A percentile compares a stretch with the other conserved stretches of the same genome.
Evolutionary conservation across 768 basidiomycete species (phyloP).

Genomic region (Hypholoma sublateritium): DNA sequence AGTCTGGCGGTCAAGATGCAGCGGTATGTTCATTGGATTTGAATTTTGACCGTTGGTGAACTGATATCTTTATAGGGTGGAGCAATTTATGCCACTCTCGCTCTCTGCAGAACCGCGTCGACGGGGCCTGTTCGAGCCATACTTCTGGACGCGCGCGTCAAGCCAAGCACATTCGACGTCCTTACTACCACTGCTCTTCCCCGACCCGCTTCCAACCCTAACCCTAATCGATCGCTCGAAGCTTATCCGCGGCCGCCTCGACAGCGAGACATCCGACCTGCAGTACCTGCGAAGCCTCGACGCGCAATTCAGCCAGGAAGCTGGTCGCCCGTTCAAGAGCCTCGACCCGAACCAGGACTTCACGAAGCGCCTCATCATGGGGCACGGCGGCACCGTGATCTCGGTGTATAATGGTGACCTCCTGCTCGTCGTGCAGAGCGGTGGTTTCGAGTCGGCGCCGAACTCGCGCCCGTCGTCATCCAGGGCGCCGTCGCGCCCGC

Average conservation of each 20-base stretch:
- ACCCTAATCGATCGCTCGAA: conserved; percentile 67
- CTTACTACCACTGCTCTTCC: conserved; percentile 74
- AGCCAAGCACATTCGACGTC: conserved; percentile 48
- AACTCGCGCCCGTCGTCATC: conserved; percentile 59
- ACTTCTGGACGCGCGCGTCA: conserved; percentile 62
- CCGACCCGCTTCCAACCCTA: conserved; percentile 68
- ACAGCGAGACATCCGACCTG: conserved; percentile 64
- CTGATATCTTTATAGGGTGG: conserved; percentile 45
- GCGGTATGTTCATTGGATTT: conserved; percentile 42
- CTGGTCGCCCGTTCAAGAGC: conserved; percentile 30
- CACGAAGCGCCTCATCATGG: conserved; percentile 38
- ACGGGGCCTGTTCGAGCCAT: conserved; percentile 75
- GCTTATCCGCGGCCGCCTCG: conserved; percentile 65
- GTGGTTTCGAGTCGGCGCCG: conserved; percentile 42
- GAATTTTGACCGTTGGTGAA: background rate
- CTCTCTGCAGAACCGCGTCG: conserved; percentile 72
- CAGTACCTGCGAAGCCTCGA: conserved; percentile 59
- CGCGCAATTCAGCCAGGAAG: conserved; percentile 40
- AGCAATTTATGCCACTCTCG: conserved; percentile 79
- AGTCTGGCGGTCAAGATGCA: conserved; percentile 58
- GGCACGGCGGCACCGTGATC: conserved; percentile 66
- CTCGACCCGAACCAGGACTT: conserved; percentile 30
- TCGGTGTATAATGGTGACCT: conserved; percentile 76
- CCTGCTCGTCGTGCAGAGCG: conserved; percentile 63
- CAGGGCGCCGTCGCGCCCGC: conserved; percentile 65